Conservation (phyloP, 169 alveolate genomes). For the Neospora caninum region DNA sequence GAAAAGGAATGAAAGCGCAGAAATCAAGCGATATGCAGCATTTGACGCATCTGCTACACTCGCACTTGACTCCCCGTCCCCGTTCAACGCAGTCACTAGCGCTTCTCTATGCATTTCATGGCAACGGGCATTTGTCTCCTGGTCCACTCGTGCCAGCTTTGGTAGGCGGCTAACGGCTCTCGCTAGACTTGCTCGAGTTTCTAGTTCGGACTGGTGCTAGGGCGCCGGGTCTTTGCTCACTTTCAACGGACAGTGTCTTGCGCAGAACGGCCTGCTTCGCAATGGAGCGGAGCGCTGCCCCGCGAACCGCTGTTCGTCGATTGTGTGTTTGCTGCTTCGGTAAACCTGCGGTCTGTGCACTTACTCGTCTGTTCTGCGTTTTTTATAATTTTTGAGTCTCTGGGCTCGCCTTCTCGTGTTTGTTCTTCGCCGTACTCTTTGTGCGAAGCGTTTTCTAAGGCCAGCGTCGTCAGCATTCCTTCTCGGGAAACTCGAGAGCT, state of each 20-base stretch:
- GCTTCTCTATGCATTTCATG: no score
- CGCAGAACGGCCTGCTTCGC: neutral
- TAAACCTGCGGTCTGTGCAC: neutral
- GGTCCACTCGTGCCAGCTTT: no score
- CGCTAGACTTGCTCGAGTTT: no score
- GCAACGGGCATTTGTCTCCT: no score
- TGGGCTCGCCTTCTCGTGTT: neutral
- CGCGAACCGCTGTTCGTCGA: neutral
- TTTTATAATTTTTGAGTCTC: neutral
- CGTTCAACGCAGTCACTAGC: no score
- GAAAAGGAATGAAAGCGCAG: no score
- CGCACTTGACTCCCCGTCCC: no score
- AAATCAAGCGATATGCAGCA: no score
- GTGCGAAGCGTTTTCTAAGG: neutral
- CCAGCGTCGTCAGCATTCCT: no score
- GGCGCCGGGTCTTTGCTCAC: neutral
- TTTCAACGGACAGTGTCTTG: neutral
- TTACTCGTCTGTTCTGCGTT: neutral
- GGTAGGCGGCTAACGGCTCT: no score
- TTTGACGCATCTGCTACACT: no score
- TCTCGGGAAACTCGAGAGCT: neutral
- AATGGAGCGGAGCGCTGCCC: neutral
- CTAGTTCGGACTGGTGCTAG: no score
- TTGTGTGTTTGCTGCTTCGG: neutral
- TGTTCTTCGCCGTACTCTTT: neutral